Conservation (phyloP, 176 grass and related monocot species). For the Hordeum vulgare region DNA sequence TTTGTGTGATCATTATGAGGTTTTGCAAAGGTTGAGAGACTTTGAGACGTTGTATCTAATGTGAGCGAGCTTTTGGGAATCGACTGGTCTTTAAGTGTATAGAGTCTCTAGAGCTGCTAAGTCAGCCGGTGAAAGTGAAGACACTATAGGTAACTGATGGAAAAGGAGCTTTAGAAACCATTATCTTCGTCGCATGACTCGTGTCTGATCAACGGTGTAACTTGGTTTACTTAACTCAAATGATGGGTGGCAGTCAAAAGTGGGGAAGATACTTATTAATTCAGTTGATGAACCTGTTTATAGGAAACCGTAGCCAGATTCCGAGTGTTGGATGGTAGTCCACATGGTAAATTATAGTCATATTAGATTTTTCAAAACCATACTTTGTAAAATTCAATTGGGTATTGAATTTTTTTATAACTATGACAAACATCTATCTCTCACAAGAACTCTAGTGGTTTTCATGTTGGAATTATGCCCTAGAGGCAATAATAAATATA, state of each 20-base stretch:
- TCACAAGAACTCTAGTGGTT: neutral
- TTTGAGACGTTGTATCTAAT: constrained; percentile 32
- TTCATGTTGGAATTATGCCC: too few species aligned
- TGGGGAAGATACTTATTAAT: neutral
- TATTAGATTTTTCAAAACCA: too few species aligned
- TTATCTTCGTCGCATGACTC: neutral
- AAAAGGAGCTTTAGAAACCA: neutral
- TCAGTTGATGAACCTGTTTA: neutral
- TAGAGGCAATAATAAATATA: too few species aligned
- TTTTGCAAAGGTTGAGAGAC: neutral
- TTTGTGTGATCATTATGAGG: constrained; percentile 3
- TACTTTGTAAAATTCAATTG: too few species aligned
- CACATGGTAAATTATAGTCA: neutral
- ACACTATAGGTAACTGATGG: constrained; percentile 4
- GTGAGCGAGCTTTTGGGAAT: constrained; percentile 26
- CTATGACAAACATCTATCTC: neutral
- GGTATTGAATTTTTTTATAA: neutral
- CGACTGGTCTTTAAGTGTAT: constrained; percentile 12
- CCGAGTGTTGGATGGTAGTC: neutral
- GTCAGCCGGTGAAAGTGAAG: neutral
- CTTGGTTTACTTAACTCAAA: neutral
- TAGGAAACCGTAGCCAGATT: neutral
- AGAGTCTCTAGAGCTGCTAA: neutral
- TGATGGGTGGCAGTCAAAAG: constrained; percentile 17
- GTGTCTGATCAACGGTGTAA: neutral